Percentiles rank a stretch among this genome's conserved stretches.
phyloP scores from a whole-genome alignment of 441 rosid species.

The Bruguiera hainesii region DNA sequence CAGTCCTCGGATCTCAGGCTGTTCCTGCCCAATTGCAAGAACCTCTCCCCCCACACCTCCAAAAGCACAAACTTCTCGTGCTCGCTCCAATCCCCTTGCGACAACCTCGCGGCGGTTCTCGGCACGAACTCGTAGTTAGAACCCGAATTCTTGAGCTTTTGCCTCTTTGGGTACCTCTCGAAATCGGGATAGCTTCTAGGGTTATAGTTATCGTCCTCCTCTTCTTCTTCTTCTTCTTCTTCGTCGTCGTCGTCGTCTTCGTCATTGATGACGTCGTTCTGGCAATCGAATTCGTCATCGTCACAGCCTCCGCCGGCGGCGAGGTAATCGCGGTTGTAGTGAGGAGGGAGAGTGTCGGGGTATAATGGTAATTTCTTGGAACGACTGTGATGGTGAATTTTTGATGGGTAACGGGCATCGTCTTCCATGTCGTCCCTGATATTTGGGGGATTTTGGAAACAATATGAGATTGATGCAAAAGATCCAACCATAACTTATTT shows the following conservation, averaged over 20 bases:
- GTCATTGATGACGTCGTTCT: slow-evolving; percentile 22
- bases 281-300: slow-evolving; percentile 32
- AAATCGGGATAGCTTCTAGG: slow-evolving; percentile 29
- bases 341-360: slow-evolving; percentile 23
- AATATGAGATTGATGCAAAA: too few species aligned
- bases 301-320: slow-evolving; percentile 24
- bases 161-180: slow-evolving; percentile 61
- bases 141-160: slow-evolving; percentile 57
- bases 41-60: slow-evolving; percentile 87
- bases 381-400: slow-evolving; percentile 36
- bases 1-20: slow-evolving; percentile 82
- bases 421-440: slow-evolving; percentile 66
- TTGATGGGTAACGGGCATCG: slow-evolving; percentile 52
- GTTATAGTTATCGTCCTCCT: slow-evolving; percentile 25
- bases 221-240: slow-evolving; percentile 7
- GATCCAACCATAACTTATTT: too few species aligned
- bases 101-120: slow-evolving; percentile 35
- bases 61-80: slow-evolving; percentile 65
- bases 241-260: slow-evolving; percentile 34
- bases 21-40: slow-evolving; percentile 72
- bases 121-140: slow-evolving; percentile 68
- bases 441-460: neutral
- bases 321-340: slow-evolving; percentile 34
- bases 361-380: slow-evolving; percentile 26
- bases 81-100: slow-evolving; percentile 70